Percentiles rank a stretch among this genome's conserved stretches.
Evolutionary conservation across 2,329 filamentous ascomycete species (phyloP).

Genomic region (Leptographium lundbergii): DNA sequence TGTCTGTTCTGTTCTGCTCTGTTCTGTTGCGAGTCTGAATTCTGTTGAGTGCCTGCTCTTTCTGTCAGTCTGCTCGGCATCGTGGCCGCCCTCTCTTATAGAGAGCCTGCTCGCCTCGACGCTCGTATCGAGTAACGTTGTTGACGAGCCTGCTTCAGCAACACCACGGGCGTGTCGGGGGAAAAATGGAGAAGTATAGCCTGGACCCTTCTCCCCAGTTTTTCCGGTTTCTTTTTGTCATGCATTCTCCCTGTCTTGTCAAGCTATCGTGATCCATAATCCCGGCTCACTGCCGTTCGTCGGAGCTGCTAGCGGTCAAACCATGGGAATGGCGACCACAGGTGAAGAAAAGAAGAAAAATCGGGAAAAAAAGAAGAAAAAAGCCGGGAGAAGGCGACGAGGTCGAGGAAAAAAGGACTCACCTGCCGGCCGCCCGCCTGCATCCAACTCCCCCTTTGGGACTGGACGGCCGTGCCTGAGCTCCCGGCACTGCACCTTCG

Average conservation of each 20-base stretch:
- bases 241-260: not conserved
- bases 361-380: too few species aligned
- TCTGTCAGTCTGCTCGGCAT: not conserved
- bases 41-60: not conserved
- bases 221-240: conserved; percentile 1
- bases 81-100: not conserved
- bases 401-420: not conserved
- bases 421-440: not conserved
- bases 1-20: too few species aligned
- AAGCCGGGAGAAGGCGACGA: too few species aligned
- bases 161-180: not conserved
- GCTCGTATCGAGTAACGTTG: not conserved
- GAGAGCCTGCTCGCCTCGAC: not conserved
- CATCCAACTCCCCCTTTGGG: not conserved
- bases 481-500: not conserved
- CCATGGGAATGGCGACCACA: not conserved
- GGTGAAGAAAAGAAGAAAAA: not conserved
- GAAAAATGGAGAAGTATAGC: not conserved
- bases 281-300: not conserved
- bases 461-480: not conserved
- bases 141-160: not conserved
- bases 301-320: not conserved
- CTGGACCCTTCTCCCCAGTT: not conserved
- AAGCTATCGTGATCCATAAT: not conserved
- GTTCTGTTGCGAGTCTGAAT: too few species aligned